Evolutionary conservation across 257 asterid genomes (phyloP), one percentile per base, ranked within the genome.

Genomic region (Echites panduratus): DNA sequence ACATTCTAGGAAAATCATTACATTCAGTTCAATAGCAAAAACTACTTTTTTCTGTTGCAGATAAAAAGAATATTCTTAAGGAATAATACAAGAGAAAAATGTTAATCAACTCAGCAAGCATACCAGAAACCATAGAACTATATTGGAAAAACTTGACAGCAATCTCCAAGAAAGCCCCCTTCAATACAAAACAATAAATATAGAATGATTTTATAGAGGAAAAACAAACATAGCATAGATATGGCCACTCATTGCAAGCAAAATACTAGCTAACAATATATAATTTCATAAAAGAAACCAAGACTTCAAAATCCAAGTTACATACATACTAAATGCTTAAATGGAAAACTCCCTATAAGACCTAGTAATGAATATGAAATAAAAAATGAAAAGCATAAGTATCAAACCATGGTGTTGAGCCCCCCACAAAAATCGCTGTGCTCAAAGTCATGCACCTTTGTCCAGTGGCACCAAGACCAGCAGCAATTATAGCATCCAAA

Each of bases 381-480:
- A 45, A n/a, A 11, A 76, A 63, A 19, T 56, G 11, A 63, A 24
- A 27, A 38, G 44, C 26, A 35, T 38, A 58, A 48, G 48, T 27
- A 69, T n/a, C 70, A 63, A 47, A 84, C 88, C 88, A 84, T 45
- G 80, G 86, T 53, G 62, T 63, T 1, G 86, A 77, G 76, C 82
- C 82, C 70, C 88, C 86, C 14, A 84, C 86, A 58, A 84, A 82
- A 66, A 84, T 76, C 2, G 77, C 75, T 50, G 84, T 77, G 74
- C 79, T 77, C 63, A 78, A 70, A 56, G 77, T 70, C 81, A 67
- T 79, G 72, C 79, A 81, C 74, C 82, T 84, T 74, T 84, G 86
- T 70, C 86, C 84, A 35, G 77, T 78, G 72, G 79, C 81, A 81
- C 88, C 86, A 75, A 84, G 82, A 43, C 86, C 86, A 73, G 84